Percentiles rank a stretch among this genome's conserved stretches.
Evolutionary conservation across 805 yeast species (phyloP).

Genomic region (Metschnikowia picachoensis): DNA sequence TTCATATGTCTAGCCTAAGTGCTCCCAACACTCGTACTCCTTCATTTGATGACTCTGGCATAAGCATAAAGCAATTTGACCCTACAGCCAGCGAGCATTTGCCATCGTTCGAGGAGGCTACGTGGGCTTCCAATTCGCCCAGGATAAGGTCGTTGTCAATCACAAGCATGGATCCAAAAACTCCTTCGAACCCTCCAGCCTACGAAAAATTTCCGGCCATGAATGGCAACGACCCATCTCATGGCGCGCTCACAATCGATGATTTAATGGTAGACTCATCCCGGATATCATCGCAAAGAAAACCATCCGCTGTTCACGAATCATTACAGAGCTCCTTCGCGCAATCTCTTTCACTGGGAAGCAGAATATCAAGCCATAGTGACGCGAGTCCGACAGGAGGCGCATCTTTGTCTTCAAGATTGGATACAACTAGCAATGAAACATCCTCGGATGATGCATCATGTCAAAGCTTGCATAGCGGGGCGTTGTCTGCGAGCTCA

Average conservation of each 20-base stretch:
- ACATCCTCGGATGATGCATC: constrained; percentile 2
- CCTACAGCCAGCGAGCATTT: constrained; percentile 27
- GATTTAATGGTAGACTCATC: constrained; percentile 21
- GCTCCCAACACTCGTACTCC: constrained; percentile 38
- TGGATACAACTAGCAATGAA: background rate
- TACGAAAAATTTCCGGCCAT: constrained; percentile 16
- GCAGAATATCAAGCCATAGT: constrained; percentile 2
- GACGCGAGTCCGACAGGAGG: background rate
- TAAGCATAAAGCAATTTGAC: constrained; percentile 28
- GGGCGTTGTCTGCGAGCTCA: background rate
- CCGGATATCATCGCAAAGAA: constrained; percentile 4
- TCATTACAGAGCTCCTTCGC: constrained; percentile 35
- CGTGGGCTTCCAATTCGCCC: constrained; percentile 41
- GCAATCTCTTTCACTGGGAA: constrained; percentile 12
- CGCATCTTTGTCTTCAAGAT: background rate
- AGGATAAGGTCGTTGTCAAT: constrained; percentile 36
- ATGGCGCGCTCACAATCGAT: constrained; percentile 22
- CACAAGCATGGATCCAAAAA: constrained; percentile 31
- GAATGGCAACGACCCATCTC: background rate
- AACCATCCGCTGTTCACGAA: constrained; percentile 23
- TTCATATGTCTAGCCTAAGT: constrained; percentile 11
- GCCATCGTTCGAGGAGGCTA: constrained; percentile 68
- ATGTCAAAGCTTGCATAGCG: constrained; percentile 1
- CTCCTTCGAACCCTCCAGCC: constrained; percentile 31
- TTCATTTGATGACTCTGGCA: constrained; percentile 30